These are phyloP conservation scores for Porcisia deanei DNA, from an alignment of 208 protist species.

Conservation along the genomic window DNA sequence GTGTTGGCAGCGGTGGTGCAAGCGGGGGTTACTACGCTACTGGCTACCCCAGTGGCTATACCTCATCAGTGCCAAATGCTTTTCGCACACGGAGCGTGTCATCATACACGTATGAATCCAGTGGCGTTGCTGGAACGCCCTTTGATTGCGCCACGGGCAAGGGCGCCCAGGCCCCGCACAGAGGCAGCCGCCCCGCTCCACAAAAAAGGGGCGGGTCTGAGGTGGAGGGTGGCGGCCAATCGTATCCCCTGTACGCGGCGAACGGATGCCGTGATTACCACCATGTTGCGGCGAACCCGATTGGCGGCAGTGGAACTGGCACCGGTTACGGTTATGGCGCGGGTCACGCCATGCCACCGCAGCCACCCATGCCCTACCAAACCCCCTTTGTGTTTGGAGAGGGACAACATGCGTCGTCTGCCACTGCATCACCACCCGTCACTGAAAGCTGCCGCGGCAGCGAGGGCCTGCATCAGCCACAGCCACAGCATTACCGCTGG, in stretches of 20 bases:
- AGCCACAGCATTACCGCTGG: conserved; percentile 7
- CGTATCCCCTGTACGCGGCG: conserved; percentile 5
- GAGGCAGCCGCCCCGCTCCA: not conserved
- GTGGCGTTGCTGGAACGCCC: not conserved
- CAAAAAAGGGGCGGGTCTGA: not conserved
- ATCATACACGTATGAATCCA: not conserved
- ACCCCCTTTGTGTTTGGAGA: not conserved
- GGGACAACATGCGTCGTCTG: not conserved
- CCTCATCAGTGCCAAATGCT: not conserved
- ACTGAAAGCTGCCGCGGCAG: not conserved
- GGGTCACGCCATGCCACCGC: conserved; percentile 8
- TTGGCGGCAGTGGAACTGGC: not conserved
- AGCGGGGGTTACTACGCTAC: conserved; percentile 12
- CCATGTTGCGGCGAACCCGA: not conserved
- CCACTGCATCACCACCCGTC: not conserved
- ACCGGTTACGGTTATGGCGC: conserved; percentile 6
- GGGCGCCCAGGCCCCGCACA: not conserved
- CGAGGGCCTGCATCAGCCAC: not conserved
- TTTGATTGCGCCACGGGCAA: not conserved
- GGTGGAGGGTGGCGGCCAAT: conserved; percentile 1
- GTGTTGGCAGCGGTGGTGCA: conserved; percentile 9
- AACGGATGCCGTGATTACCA: conserved; percentile 3
- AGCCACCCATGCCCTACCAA: not conserved
- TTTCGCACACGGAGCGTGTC: not conserved
- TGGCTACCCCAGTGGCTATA: not conserved